Conservation (phyloP, 805 yeast genomes). For the fission yeast (Schizosaccharomyces pombe) region DNA sequence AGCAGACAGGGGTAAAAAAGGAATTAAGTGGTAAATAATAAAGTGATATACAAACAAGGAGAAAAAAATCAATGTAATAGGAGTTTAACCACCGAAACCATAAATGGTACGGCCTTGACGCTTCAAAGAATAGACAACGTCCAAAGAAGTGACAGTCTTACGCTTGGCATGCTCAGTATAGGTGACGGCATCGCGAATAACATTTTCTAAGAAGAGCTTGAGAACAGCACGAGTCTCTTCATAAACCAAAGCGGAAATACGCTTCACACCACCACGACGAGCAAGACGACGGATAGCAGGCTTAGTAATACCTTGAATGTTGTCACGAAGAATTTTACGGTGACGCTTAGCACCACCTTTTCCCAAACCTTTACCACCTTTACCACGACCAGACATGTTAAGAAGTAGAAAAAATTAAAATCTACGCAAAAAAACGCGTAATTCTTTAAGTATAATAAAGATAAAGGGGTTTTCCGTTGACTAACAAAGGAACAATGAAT, state of each 20-base stretch:
- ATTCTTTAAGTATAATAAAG: too few relatives aligned
- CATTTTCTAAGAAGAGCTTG: conserved; percentile 86
- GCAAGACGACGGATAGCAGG: conserved; percentile 99
- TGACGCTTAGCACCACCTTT: conserved; percentile 99
- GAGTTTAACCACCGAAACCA: conserved; percentile 93
- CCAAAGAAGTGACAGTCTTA: conserved; percentile 97
- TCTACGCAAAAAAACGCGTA: too few relatives aligned
- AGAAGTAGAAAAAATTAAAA: neutral
- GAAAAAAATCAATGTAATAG: neutral
- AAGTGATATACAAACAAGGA: neutral
- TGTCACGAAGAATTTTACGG: conserved; percentile 97
- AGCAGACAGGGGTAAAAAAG: too few relatives aligned
- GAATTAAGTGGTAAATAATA: neutral
- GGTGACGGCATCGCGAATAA: conserved; percentile 96
- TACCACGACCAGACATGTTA: conserved; percentile 92
- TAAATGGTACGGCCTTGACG: conserved; percentile 99
- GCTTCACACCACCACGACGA: conserved; percentile 99
- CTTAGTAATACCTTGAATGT: conserved; percentile 98
- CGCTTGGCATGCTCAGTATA: conserved; percentile 99
- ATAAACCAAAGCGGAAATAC: conserved; percentile 95
- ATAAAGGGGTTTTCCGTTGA: neutral
- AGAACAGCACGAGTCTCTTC: conserved; percentile 96
- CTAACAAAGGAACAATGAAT: neutral
- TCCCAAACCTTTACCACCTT: conserved; percentile 99
- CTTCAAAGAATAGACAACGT: conserved; percentile 96